Base-by-base conservation (phyloP, 306 rosid species). In the Vicia sativa region DNA sequence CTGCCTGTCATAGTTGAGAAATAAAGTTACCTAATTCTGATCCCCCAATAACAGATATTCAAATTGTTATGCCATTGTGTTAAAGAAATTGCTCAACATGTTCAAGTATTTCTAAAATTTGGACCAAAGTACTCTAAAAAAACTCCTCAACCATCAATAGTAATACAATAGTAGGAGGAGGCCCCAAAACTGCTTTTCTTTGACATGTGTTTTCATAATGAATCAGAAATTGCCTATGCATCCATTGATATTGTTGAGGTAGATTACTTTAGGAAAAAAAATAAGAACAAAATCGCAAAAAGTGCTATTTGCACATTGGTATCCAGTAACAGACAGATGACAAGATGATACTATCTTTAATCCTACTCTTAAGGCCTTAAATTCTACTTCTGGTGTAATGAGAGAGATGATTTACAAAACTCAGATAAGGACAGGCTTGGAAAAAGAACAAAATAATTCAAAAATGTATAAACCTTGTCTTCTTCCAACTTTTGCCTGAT, bases 401-500 rank as follows among this genome's bases (percentile, higher is more conserved):
- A 74, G 52, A 57, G 31, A 66, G 34, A 58, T 50, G 57, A 75
- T 49, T 43, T 41, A 67, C 34, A 37, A 11, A 11, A 15, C 34
- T 78, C 58, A 28, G 42, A 37, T 49, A 61, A 42, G 48, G 73
- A 28, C 28, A 56, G 11, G 25, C 53, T 65, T 34, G 21, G 48
- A 23, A 6, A 67, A 67, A 62, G 28, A 66, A 57, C 18, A 7
- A 13, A 8, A 70, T 1, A 37, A 41, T 23, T 14, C 11, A 15
- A 71, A 71, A 43, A 66, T 63, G 60, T 26, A 6, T 77, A 86
- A 68, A 81, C 98, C 92, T 89, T 92, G 84, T 92, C 98, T 81
- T 93, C 99, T 82, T 88, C 99, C 84, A 93, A 79, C 79, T 88
- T 93, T 74, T 88, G 96, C 74, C 59, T 89, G 78, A 93, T 93